Conservation (phyloP, 1,284 basidiomycete genomes). For the Schizophyllum amplum region DNA sequence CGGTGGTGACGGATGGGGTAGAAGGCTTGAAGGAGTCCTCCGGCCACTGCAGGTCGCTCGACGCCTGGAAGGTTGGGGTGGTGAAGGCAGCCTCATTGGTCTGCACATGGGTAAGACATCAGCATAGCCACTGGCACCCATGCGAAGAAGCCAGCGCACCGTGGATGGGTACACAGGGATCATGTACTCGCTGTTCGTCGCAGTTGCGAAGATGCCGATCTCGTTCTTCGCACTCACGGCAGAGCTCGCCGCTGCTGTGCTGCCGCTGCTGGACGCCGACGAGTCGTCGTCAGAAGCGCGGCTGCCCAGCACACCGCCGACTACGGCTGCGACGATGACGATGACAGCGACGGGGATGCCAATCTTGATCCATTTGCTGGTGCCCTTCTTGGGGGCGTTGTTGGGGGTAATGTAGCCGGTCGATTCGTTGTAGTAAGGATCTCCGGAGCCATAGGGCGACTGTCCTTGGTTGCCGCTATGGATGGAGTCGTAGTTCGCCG, state of each 20-base stretch:
- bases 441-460: conserved; percentile 32
- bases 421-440: conserved; percentile 61
- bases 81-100: conserved; percentile 76
- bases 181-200: conserved; percentile 65
- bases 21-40: conserved; percentile 64
- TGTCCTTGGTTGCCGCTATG: conserved; percentile 5
- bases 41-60: conserved; percentile 63
- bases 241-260: conserved; percentile 30
- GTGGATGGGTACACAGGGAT: conserved; percentile 85
- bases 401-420: conserved; percentile 54
- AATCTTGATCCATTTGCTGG: conserved; percentile 56
- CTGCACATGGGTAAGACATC: conserved; percentile 27
- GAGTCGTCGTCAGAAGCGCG: conserved; percentile 28
- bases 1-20: conserved; percentile 45
- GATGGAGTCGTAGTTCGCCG: conserved; percentile 12
- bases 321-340: conserved; percentile 67
- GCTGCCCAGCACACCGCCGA: conserved; percentile 72
- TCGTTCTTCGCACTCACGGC: conserved; percentile 53
- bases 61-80: conserved; percentile 60
- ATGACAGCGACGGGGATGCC: conserved; percentile 57
- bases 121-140: conserved; percentile 1
- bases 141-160: conserved; percentile 39
- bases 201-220: conserved; percentile 63
- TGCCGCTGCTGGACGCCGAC: conserved; percentile 12
- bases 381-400: conserved; percentile 32